Percentiles rank a stretch among this genome's conserved stretches.
Conservation (phyloP, 495 filamentous ascomycete species). For the Aspergillus biplanus region DNA sequence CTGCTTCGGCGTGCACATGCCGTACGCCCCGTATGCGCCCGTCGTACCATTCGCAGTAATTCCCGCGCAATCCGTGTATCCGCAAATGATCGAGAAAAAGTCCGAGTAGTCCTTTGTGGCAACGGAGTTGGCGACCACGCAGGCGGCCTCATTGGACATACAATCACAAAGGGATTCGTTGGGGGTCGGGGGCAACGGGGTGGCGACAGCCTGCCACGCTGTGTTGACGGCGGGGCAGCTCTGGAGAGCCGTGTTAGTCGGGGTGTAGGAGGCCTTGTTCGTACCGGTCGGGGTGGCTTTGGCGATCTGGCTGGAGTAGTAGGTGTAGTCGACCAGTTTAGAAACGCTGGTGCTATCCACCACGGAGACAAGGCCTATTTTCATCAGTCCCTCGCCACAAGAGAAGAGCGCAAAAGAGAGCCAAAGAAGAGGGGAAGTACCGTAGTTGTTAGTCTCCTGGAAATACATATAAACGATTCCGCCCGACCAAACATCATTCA, state of each 20-base stretch:
- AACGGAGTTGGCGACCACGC: slow-evolving; percentile 61
- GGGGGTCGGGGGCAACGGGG: slow-evolving; percentile 76
- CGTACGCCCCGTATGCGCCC: slow-evolving; percentile 84
- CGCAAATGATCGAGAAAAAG: slow-evolving; percentile 79
- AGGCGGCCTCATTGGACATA: slow-evolving; percentile 73
- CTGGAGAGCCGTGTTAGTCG: slow-evolving; percentile 73
- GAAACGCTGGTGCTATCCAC: slow-evolving; percentile 61
- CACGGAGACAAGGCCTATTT: slow-evolving; percentile 68
- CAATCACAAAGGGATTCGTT: slow-evolving; percentile 77
- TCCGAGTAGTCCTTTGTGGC: slow-evolving; percentile 55
- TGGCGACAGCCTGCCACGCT: slow-evolving; percentile 68
- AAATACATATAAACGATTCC: slow-evolving; percentile 99
- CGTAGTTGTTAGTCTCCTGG: slow-evolving; percentile 88
- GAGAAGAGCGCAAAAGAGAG: background rate
- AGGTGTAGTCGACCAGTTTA: slow-evolving; percentile 73
- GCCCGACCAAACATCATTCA: slow-evolving; percentile 86
- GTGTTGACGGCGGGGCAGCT: slow-evolving; percentile 68
- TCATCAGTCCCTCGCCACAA: slow-evolving; percentile 11
- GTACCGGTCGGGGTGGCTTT: slow-evolving; percentile 67
- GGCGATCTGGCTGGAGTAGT: slow-evolving; percentile 71
- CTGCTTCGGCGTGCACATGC: slow-evolving; percentile 80
- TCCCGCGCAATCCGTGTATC: slow-evolving; percentile 66
- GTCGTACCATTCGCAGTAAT: slow-evolving; percentile 70
- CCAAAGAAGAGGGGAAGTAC: slow-evolving; percentile 43
- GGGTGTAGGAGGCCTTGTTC: slow-evolving; percentile 68